These are phyloP conservation scores for Stagonosporopsis vannaccii DNA, from an alignment of 2,329 filamentous ascomycete genomes.

Conservation along the genomic window DNA sequence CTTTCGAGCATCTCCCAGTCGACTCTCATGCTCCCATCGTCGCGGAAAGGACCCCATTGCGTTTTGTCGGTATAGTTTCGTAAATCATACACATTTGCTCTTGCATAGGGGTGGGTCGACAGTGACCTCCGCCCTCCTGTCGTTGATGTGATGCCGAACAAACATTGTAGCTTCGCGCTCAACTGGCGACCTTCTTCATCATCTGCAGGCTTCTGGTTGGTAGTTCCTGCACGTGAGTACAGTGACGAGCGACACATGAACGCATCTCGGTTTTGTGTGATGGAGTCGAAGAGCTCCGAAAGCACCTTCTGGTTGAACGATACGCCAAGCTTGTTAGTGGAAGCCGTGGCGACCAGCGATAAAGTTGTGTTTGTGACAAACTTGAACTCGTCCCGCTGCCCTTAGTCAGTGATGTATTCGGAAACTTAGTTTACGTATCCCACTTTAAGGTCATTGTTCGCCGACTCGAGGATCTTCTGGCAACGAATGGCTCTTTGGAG, in stretches of 20 bases:
- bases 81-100: slow-evolving; percentile 76
- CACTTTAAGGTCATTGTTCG: slow-evolving; percentile 52
- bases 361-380: slow-evolving; percentile 53
- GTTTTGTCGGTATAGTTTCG: slow-evolving; percentile 69
- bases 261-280: slow-evolving; percentile 61
- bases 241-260: slow-evolving; percentile 72
- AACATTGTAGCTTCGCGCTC: slow-evolving; percentile 73
- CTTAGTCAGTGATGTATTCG: slow-evolving; percentile 13
- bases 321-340: slow-evolving; percentile 47
- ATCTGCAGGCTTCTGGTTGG: slow-evolving; percentile 48
- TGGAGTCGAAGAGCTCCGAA: slow-evolving; percentile 48
- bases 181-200: slow-evolving; percentile 63
- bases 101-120: slow-evolving; percentile 66
- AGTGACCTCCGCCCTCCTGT: slow-evolving; percentile 38
- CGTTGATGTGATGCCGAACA: slow-evolving; percentile 69
- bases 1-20: slow-evolving; percentile 85
- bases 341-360: slow-evolving; percentile 42
- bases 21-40: slow-evolving; percentile 67
- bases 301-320: slow-evolving; percentile 58
- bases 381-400: slow-evolving; percentile 42
- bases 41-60: slow-evolving; percentile 75
- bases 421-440: no score
- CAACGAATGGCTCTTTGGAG: slow-evolving; percentile 41
- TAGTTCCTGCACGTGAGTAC: slow-evolving; percentile 58
- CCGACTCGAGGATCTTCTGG: slow-evolving; percentile 56